Base-by-base conservation (phyloP, 2,329 filamentous ascomycete species). In the Coleophoma cylindrospora region DNA sequence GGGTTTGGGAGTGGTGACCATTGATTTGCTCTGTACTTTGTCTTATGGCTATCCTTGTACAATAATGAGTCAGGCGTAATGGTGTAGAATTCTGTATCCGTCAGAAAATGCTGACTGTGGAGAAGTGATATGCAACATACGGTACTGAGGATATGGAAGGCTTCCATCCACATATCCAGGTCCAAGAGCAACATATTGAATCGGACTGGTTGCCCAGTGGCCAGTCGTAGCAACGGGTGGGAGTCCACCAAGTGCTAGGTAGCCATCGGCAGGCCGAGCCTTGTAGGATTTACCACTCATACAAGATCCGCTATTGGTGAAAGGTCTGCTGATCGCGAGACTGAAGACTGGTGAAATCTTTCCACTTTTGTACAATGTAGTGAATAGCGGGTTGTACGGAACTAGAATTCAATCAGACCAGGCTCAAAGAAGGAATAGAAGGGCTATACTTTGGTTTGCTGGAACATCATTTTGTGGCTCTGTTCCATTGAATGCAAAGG, bases 311-410 rank as follows among this genome's bases (percentile, higher is more conserved):
- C 13, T 14, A 38, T 33, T 41, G 13, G 21, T 13, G 49, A 15
- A 4, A 47, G 48, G 11, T 12, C 71, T 63, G 8, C 68, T 63
- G 17, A 80, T 63, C 1, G 72, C 73, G n/a, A 79, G 61, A 55
- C 69, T 73, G 66, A 78, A 80, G 10, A 75, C 57, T 0, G 74
- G 69, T 0, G 68, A 57, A 8, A 74, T 69, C 12, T 70, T 57
- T 19, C 70, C 66, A 32, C 72, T 58, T 47, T 69, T 63, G 55
- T 70, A 72, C 70, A 80, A 73, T 34, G 66, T 74, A 8, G 68
- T 73, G 55, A 81, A 71, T n/a, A 80, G 57, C 0, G 77, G 73
- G 47, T 73, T 68, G 63, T 80, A 81, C 0, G 61, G 50, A 3
- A 64, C 49, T 48, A 11, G 19, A 6, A 12, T 10, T 40, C 21